A percentile compares a stretch with the other conserved stretches of the same genome.
Conservation (phyloP, 2,329 filamentous ascomycete species). For the Phialophora macrospora region DNA sequence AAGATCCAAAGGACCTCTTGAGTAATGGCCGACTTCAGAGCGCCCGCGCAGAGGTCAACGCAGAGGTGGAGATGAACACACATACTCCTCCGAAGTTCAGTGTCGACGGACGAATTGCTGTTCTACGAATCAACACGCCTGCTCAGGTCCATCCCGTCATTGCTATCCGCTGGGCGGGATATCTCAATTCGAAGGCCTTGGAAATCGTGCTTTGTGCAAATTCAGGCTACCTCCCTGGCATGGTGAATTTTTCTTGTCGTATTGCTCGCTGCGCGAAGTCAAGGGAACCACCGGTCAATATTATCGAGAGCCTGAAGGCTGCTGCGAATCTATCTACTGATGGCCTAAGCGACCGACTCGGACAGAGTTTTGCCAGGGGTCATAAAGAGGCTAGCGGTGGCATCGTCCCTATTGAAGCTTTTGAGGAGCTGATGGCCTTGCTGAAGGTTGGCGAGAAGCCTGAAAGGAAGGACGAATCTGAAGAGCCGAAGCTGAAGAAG, state of each 20-base stretch:
- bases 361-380: conserved; percentile 68
- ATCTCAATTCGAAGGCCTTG: conserved; percentile 62
- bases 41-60: conserved; percentile 64
- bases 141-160: conserved; percentile 71
- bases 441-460: conserved; percentile 64
- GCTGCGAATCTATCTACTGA: conserved; percentile 54
- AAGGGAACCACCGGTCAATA: conserved; percentile 62
- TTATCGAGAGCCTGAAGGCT: conserved; percentile 62
- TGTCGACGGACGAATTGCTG: conserved; percentile 64
- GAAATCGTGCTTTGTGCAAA: conserved; percentile 71
- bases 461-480: conserved; percentile 44
- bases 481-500: conserved; percentile 45
- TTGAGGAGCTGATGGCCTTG: conserved; percentile 66
- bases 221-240: conserved; percentile 65
- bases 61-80: conserved; percentile 65
- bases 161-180: conserved; percentile 68
- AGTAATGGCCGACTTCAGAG: conserved; percentile 56
- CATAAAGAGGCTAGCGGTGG: conserved; percentile 72
- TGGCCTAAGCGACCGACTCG: conserved; percentile 57
- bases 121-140: conserved; percentile 64
- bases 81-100: conserved; percentile 69
- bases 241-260: conserved; percentile 71
- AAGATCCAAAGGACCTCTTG: conserved; percentile 58
- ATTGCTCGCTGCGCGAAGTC: conserved; percentile 62
- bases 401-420: conserved; percentile 64